Base-by-base conservation (phyloP, 495 filamentous ascomycete genomes). In the Staphylotrichum longicolle region DNA sequence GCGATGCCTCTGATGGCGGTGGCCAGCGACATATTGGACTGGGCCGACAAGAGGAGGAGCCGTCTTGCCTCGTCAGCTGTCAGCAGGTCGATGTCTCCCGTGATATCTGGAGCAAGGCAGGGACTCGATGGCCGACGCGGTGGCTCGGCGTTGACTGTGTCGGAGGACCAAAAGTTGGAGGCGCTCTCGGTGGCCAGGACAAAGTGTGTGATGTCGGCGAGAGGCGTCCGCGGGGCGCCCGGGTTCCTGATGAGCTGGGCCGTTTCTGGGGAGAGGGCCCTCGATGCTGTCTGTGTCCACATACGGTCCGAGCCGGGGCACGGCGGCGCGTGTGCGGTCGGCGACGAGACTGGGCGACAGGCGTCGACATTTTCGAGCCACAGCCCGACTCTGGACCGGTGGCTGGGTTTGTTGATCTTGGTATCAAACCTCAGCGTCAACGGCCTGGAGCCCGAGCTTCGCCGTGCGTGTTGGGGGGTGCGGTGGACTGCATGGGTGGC, bases 141-240 rank as follows among this genome's bases (percentile, higher is more conserved):
- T 12, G 9, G 30, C 11, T 41, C 14, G 14, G 32, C 20, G 20
- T 47, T 27, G 35, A 20, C 41, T 0, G 20, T 5, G 15, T 30
- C 33, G 15, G 15, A 8, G 3, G 42, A 12, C 3, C 41, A 53
- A 10, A 53, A 47, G 30, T 11, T 33, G 2, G 53, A 4, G 39
- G 11, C 14, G 11, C 40, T 33, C 2, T 63, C 37, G 30, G 39
- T 34, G 11, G 40, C 41, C 15, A 45, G 15, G 6, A 37, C 54
- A 12, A n/a, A 11, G 5, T 57, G 45, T 12, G 62, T 64, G 45
- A 64, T 64, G 20, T 64, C 62, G 15, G 62, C 62, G n/a, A 64
- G 57, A 1, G 62, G 62, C 1, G 37, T 56, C 34, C 62, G 56
- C 7, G 62, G 62, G 3, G 50, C 49, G 9, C 20, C 32, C n/a